phyloP scores from a whole-genome alignment of 208 protist genomes.

The Endotrypanum monterogeii region DNA sequence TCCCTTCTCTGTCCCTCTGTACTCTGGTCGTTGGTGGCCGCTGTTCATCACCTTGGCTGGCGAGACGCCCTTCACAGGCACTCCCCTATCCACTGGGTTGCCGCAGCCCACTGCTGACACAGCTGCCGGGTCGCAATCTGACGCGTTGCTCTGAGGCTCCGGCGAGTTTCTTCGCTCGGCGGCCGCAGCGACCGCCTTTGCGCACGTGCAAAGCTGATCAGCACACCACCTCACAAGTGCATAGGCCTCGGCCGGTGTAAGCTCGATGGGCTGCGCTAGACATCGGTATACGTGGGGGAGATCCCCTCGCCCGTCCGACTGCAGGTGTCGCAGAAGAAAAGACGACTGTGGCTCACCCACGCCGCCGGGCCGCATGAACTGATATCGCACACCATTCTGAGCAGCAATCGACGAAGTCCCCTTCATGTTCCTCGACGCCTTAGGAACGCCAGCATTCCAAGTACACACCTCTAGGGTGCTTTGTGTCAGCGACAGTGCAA shows the following conservation, averaged over 20 bases:
- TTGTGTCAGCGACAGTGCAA: conserved; percentile 25
- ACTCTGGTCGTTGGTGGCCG: neutral
- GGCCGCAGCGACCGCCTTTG: conserved; percentile 1
- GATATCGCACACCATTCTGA: neutral
- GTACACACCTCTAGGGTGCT: conserved; percentile 8
- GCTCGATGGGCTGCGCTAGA: conserved; percentile 13
- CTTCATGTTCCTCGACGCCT: neutral
- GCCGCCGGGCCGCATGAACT: neutral
- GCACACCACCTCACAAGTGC: conserved; percentile 18
- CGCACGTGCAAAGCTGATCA: conserved; percentile 5
- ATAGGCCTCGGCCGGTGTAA: conserved; percentile 5
- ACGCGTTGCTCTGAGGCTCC: neutral
- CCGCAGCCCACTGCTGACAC: neutral
- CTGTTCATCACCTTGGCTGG: neutral
- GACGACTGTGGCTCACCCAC: neutral
- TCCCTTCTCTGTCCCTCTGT: neutral
- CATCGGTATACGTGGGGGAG: conserved; percentile 7
- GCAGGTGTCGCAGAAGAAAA: neutral
- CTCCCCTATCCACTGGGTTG: neutral
- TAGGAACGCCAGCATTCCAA: neutral
- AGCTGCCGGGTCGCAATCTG: neutral
- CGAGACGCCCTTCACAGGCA: neutral
- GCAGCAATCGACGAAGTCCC: neutral
- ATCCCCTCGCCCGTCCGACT: neutral
- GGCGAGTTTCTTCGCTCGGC: neutral